phyloP scores from a whole-genome alignment of 1,284 basidiomycete species.

The Austropuccinia psidii region DNA sequence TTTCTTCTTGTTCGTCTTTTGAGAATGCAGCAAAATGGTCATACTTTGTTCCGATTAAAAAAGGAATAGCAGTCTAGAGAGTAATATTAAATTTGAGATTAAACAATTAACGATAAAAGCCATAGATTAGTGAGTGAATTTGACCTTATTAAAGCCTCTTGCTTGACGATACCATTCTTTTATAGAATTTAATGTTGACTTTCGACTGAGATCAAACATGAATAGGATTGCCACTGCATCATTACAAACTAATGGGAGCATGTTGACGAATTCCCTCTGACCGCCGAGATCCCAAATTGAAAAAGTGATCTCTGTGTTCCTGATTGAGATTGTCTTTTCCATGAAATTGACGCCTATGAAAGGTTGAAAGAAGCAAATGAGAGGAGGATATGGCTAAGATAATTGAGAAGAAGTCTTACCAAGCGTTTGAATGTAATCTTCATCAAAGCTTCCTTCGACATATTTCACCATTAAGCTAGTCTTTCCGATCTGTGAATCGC shows the following conservation, averaged over 20 bases:
- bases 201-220: conserved; percentile 98
- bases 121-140: background rate
- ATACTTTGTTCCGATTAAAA: conserved; percentile 87
- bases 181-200: conserved; percentile 91
- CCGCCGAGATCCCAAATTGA: conserved; percentile 99
- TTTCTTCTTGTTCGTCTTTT: conserved; percentile 95
- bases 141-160: conserved; percentile 91
- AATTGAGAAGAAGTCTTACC: conserved; percentile 32
- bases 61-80: conserved; percentile 44
- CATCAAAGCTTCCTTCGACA: conserved; percentile 86
- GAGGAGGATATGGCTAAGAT: background rate
- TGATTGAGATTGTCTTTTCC: conserved; percentile 96
- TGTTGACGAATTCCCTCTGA: conserved; percentile 95
- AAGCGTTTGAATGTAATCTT: conserved; percentile 98
- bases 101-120: too few relatives aligned
- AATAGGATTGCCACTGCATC: conserved; percentile 97
- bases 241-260: conserved; percentile 95
- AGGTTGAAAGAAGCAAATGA: too few relatives aligned
- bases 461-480: conserved; percentile 98
- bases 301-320: conserved; percentile 96
- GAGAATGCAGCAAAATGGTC: conserved; percentile 94
- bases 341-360: conserved; percentile 88
- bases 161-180: conserved; percentile 99
- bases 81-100: too few relatives aligned
- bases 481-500: conserved; percentile 97